Percentiles rank a stretch among this genome's conserved stretches.
These are phyloP conservation scores for Crepidotus variabilis DNA, from an alignment of 768 basidiomycete genomes.

Conservation along the genomic window DNA sequence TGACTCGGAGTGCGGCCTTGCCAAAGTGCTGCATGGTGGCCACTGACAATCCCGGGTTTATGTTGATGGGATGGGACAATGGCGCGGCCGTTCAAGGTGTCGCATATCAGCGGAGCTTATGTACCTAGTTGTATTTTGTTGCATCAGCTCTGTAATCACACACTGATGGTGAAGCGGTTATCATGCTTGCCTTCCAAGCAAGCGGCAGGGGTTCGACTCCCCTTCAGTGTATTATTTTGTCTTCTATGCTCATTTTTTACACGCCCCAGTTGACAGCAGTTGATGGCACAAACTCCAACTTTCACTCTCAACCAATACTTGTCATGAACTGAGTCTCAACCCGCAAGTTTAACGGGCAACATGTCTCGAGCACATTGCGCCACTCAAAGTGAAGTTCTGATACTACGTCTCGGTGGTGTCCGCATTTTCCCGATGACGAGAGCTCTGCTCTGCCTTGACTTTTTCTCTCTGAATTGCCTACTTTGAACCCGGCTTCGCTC, in stretches of 20 bases:
- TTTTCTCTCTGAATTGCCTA: no score
- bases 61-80: neutral
- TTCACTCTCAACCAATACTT: no score
- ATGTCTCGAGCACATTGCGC: no score
- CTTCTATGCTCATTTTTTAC: neutral
- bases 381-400: no score
- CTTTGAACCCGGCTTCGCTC: no score
- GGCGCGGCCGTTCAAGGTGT: neutral
- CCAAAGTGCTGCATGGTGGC: slow-evolving; percentile 71
- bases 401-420: no score
- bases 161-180: slow-evolving; percentile 85
- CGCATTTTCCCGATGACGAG: no score
- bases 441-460: no score
- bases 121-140: neutral
- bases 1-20: slow-evolving; percentile 80
- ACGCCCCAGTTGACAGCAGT: neutral
- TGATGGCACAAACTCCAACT: no score
- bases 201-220: slow-evolving; percentile 79
- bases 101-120: neutral
- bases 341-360: no score
- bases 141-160: neutral
- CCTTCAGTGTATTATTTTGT: slow-evolving; percentile 49
- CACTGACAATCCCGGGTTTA: neutral
- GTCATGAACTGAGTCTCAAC: no score
- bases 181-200: slow-evolving; percentile 63